Base-by-base conservation (phyloP, 1,284 basidiomycete genomes). In the Flammula alnicola region DNA sequence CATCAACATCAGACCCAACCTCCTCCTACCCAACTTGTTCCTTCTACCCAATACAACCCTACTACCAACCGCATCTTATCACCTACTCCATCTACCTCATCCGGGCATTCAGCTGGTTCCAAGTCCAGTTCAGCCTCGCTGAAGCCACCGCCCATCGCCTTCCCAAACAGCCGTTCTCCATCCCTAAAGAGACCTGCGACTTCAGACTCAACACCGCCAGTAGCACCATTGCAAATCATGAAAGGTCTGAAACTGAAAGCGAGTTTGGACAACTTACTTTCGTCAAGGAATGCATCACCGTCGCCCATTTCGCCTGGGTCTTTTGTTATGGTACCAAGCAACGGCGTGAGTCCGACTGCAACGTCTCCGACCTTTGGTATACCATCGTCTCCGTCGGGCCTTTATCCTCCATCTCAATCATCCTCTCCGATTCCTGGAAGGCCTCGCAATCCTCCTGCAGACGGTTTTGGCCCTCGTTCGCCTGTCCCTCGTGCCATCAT, bases 121-220 rank as follows among this genome's bases (percentile, higher is more conserved):
- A 44, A 46, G 5, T 27, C 36, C 6, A 36, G 35, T 38, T 17
- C 38, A 25, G 51, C 29, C 3, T 32, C 35, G 10, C 35, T 56
- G 14, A 50, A 44, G 37, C 49, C 49, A 7, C 60, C 57, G 38
- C 44, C 58, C 45, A 60, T 67, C 7, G 64, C 66, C 0, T 61
- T 62, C 27, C 62, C 66, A 12, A 39, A 57, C 26, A 58, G 56
- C 5, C 59, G 61, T 11, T 44, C 61, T n/a, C 48, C 52, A 72
- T 66, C 57, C 84, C 85, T 50, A 23, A 43, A 26, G 19, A 20
- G 20, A 11, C 25, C 38, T 17, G 20, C 29, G 16, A 27, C 41
- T 0, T 84, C 52, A 25, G 40, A 8, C 14, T 36, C 31, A 8
- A 20, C 40, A 7, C 44, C 52, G 2, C 52, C 52, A 7, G 47